Conservation (phyloP, 2,329 filamentous ascomycete genomes). For the Stagonosporopsis chrysanthemi region DNA sequence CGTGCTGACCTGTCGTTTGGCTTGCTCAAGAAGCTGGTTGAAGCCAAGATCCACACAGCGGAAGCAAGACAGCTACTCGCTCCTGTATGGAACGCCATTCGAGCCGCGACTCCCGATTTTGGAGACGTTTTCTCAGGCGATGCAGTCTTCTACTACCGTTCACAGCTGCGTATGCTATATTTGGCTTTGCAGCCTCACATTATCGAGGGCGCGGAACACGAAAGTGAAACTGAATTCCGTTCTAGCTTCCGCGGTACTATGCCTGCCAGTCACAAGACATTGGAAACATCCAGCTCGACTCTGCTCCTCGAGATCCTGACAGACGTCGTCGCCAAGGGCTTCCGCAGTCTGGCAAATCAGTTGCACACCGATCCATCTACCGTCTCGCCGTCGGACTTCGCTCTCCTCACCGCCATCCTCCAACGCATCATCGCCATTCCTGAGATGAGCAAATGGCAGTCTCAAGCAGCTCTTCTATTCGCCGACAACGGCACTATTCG, state of each 20-base stretch:
- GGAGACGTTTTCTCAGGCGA: conserved; percentile 65
- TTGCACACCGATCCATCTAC: conserved; percentile 77
- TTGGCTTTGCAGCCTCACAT: conserved; percentile 75
- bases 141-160: conserved; percentile 77
- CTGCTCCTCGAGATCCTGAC: conserved; percentile 79
- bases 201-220: conserved; percentile 44
- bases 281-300: conserved; percentile 37
- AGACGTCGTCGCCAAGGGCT: conserved; percentile 79
- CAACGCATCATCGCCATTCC: conserved; percentile 84
- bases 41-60: conserved; percentile 57
- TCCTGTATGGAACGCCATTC: conserved; percentile 68
- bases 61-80: conserved; percentile 64
- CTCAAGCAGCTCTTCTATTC: conserved; percentile 57
- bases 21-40: conserved; percentile 79
- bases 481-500: conserved; percentile 73
- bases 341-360: conserved; percentile 79
- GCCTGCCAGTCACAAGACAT: conserved; percentile 53
- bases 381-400: conserved; percentile 79
- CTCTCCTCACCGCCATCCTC: conserved; percentile 84
- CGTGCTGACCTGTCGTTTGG: conserved; percentile 83
- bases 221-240: conserved; percentile 34
- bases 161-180: conserved; percentile 83
- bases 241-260: conserved; percentile 48
- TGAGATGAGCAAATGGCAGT: conserved; percentile 70
- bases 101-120: conserved; percentile 63